Evolutionary conservation across 2,329 filamentous ascomycete genomes (phyloP), one percentile per base, ranked within the genome.

Genomic region (Beauveria asiatica): DNA sequence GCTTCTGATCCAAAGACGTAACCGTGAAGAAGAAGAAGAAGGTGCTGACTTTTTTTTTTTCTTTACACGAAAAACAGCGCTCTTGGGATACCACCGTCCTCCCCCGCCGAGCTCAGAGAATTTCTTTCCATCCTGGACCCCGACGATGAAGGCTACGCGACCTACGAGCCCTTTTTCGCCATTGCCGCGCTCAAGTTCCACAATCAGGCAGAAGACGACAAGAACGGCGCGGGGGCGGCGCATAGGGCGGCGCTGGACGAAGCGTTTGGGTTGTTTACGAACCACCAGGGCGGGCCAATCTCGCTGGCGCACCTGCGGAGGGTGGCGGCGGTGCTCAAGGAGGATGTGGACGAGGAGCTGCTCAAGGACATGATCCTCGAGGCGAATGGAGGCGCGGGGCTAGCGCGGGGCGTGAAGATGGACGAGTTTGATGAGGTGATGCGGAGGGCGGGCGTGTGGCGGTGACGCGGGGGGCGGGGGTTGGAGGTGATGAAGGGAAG

Each of bases 361-460:
- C 76, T 99, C 69, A 85, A 84, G 75, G 92, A 97, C 76, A 99
- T 99, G 94, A 88, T 99, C 61, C 77, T 92, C 53, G 93, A 97
- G 78, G 94, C 93, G 53, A 97, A 95, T 73, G 90, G 89, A 3
- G 91, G 90, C 1, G 84, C 81, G 4, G 87, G 88, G 17, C 82
- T 89, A 11, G 83, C 79, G 42, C 82, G 78, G 60, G 90, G 89
- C 8, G 93, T 96, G 10, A 83, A 79, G 45, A 78, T 86, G 69
- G 86, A 89, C 57, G 90, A 97, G 69, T 96, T 96, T 74, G 88
- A 92, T 73, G 83, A 83, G 59, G 89, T 96, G 5, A 93, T 96
- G 91, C 83, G 80, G 65, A 80, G 89, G 67, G 92, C 92, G 6
- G 92, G 92, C 1, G 86, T 92, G 42, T 93, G 93, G 81, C 85